Base-by-base conservation (phyloP, 805 yeast species). In the Pichia kluyveri region DNA sequence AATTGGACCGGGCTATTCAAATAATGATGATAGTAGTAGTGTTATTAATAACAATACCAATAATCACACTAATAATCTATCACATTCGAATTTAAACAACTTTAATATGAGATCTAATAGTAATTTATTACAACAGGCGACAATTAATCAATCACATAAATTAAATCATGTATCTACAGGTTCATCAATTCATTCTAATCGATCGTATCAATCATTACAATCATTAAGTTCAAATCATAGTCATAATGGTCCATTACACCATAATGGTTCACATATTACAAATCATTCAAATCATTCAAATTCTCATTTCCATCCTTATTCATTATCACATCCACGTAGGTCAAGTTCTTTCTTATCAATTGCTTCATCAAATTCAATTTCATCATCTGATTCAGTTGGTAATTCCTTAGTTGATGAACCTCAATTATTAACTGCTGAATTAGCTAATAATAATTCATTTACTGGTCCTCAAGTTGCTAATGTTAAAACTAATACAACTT, bases 401-500 rank as follows among this genome's bases (percentile, higher is more conserved):
- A 48, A 47, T 12, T 46, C 57, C 4, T 38, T 43, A 34, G 49
- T 49, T 31, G 63, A 62, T 26, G 47, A 55, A 30, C 68, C 67
- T 12, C 58, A 62, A 30, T 41, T 59, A 36, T 31, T 59, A 11
- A 58, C 58, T 9, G 54, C 26, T 54, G 27, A 54, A 54, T 40
- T 56, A 59, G 1, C 44, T 57, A 1, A 62, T 54, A 27, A 55
- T 63, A 12, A 41, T 56, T 32, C 46, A 49, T 51, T 41, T 37
- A 31, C 42, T 7, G 56, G 52, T 37, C 58, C 58, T 42, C 59
- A 53, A 40, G 46, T 64, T 31, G 54, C 64, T 1, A 65, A 62
- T 41, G 47, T 66, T 2, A 63, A 62, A 45, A 63, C 68, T 2
- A 63, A 65, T 47, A 58, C 67, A 12, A 63, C 69, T 1, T 45